Percentiles rank a stretch among this genome's conserved stretches.
Conservation (phyloP, 805 yeast genomes). For the Yamadazyma ubonensis region DNA sequence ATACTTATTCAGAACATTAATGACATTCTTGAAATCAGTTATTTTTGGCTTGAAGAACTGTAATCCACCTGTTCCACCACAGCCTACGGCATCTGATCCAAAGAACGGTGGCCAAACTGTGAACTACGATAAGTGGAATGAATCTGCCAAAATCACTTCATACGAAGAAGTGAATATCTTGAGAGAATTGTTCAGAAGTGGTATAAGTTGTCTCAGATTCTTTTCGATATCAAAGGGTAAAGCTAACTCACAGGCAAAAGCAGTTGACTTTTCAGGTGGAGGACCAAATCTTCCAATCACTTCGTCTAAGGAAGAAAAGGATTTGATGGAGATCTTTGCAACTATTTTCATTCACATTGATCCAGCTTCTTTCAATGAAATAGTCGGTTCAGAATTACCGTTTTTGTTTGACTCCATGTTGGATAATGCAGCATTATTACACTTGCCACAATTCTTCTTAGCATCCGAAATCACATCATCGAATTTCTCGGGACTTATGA, state of each 20-base stretch:
- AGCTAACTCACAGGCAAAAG: conserved; percentile 29
- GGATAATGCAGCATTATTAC: conserved; percentile 79
- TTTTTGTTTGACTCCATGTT: conserved; percentile 76
- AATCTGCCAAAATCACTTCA: conserved; percentile 78
- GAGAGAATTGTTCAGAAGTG: conserved; percentile 76
- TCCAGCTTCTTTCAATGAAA: conserved; percentile 92
- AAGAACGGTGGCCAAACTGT: conserved; percentile 37
- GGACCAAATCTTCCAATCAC: conserved; percentile 84
- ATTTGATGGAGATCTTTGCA: conserved; percentile 92
- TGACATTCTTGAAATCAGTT: conserved; percentile 87
- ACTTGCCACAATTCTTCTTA: conserved; percentile 88
- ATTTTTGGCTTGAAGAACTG: conserved; percentile 86
- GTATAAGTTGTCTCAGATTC: conserved; percentile 74
- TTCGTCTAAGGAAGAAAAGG: conserved; percentile 90
- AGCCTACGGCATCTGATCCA: conserved; percentile 47
- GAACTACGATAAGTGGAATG: conserved; percentile 67
- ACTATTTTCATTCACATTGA: conserved; percentile 92
- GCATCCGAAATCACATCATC: conserved; percentile 95
- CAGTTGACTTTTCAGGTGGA: conserved; percentile 61
- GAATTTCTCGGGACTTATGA: conserved; percentile 80
- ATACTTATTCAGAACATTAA: conserved; percentile 78
- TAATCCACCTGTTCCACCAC: conserved; percentile 68
- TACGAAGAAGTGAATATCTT: conserved; percentile 80
- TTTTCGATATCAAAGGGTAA: conserved; percentile 61
- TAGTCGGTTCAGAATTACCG: conserved; percentile 76